Conservation (phyloP, 2,329 filamentous ascomycete genomes). For the Helicocarpus griseus region DNA sequence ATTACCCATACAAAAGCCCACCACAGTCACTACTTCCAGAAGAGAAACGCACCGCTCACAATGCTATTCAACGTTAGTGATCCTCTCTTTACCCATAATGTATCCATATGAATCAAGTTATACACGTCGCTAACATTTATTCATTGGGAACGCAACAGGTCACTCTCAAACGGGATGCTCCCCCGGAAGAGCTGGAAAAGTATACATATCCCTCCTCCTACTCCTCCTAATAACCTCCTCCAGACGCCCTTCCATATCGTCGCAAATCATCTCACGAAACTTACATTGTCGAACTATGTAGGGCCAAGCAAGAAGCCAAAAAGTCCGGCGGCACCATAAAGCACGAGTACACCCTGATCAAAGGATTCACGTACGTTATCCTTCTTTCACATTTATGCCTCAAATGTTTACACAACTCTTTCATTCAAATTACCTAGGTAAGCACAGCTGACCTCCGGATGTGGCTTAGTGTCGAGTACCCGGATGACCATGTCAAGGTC, state of each 20-base stretch:
- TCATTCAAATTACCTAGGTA: neutral
- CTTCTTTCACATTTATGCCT: neutral
- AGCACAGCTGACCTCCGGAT: neutral
- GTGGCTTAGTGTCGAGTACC: constrained; percentile 59
- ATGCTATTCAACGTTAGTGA: constrained; percentile 13
- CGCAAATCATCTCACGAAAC: neutral
- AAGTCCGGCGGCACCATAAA: constrained; percentile 75
- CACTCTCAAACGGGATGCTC: constrained; percentile 64
- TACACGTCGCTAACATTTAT: neutral
- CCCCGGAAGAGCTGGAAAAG: constrained; percentile 57
- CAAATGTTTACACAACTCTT: neutral
- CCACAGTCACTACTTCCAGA: neutral
- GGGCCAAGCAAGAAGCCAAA: constrained; percentile 64
- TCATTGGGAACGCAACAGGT: constrained; percentile 45
- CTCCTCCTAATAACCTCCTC: neutral
- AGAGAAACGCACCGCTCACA: neutral
- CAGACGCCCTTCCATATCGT: neutral
- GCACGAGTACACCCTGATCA: constrained; percentile 78
- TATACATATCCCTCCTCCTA: constrained; percentile 25
- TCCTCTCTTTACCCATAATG: neutral
- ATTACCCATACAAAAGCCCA: neutral
- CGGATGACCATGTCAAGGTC: constrained; percentile 54
- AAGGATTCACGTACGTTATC: constrained; percentile 68
- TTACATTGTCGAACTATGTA: constrained; percentile 24
- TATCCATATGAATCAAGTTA: neutral